phyloP scores from a whole-genome alignment of 495 filamentous ascomycete genomes.

The Aspergillus bertholletiae region DNA sequence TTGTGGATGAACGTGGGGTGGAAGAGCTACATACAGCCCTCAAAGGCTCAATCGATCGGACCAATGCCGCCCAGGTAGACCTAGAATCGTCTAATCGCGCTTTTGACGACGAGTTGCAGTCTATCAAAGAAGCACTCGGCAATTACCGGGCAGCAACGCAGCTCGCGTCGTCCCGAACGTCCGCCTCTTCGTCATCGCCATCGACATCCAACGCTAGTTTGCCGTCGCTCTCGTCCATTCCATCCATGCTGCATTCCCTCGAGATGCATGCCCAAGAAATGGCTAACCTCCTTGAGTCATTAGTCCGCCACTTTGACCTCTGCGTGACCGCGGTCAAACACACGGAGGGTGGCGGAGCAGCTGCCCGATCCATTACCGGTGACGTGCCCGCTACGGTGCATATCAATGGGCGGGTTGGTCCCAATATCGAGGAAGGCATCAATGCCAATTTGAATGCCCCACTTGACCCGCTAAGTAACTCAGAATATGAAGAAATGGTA shows the following conservation, averaged over 20 bases:
- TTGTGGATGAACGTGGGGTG: conserved; percentile 80
- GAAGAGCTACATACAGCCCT: conserved; percentile 63
- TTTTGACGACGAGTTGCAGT: conserved; percentile 57
- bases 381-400: conserved; percentile 60
- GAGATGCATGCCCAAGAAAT: conserved; percentile 79
- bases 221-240: conserved; percentile 51
- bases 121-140: conserved; percentile 57
- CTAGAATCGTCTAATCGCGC: conserved; percentile 41
- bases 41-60: conserved; percentile 61
- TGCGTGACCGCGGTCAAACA: conserved; percentile 90
- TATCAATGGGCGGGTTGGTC: conserved; percentile 41
- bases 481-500: conserved; percentile 80
- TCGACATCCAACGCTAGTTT: conserved; percentile 34
- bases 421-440: conserved; percentile 57
- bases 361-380: conserved; percentile 55
- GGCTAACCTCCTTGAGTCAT: conserved; percentile 73
- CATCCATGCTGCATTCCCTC: conserved; percentile 65
- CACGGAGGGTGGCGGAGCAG: conserved; percentile 83
- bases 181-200: conserved; percentile 38
- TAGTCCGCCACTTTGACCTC: conserved; percentile 91
- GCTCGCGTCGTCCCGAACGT: conserved; percentile 36
- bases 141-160: conserved; percentile 38
- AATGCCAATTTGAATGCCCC: conserved; percentile 47
- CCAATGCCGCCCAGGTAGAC: conserved; percentile 53
- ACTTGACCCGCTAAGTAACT: conserved; percentile 67